Evolutionary conservation across 441 rosid species (phyloP).

Genomic region (Brassica hybrid): DNA sequence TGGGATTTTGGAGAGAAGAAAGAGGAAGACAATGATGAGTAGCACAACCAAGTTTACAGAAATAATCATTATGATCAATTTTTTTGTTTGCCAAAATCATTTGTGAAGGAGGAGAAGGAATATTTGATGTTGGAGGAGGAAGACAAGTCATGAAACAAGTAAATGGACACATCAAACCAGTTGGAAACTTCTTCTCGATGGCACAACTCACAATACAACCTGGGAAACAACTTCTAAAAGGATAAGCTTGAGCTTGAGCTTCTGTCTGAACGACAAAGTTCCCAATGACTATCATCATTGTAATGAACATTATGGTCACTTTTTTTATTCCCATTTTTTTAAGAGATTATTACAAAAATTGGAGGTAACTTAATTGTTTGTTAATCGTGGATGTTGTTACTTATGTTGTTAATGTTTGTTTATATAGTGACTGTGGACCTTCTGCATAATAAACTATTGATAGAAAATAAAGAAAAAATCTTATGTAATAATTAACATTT

Average conservation of each 20-base stretch:
- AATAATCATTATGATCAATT: conserved; percentile 9
- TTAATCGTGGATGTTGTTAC: conserved; percentile 14
- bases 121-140: conserved; percentile 2
- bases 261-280: conserved; percentile 24
- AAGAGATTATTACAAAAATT: neutral
- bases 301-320: conserved; percentile 5
- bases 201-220: conserved; percentile 22
- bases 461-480: neutral
- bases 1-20: conserved; percentile 32
- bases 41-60: conserved; percentile 42
- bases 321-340: conserved; percentile 29
- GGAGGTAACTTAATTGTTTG: neutral
- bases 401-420: conserved; percentile 6
- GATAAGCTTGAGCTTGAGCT: conserved; percentile 19
- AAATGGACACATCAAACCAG: conserved; percentile 13
- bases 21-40: conserved; percentile 25
- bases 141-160: conserved; percentile 29
- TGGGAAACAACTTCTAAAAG: conserved; percentile 4
- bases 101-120: conserved; percentile 20
- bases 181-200: conserved; percentile 20
- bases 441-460: neutral
- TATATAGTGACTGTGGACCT: neutral
- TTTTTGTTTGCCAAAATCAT: conserved; percentile 17
- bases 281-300: conserved; percentile 27
- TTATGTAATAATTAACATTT: neutral